Conservation (phyloP, 179 eudicot species). For the Corrigiola litoralis region DNA sequence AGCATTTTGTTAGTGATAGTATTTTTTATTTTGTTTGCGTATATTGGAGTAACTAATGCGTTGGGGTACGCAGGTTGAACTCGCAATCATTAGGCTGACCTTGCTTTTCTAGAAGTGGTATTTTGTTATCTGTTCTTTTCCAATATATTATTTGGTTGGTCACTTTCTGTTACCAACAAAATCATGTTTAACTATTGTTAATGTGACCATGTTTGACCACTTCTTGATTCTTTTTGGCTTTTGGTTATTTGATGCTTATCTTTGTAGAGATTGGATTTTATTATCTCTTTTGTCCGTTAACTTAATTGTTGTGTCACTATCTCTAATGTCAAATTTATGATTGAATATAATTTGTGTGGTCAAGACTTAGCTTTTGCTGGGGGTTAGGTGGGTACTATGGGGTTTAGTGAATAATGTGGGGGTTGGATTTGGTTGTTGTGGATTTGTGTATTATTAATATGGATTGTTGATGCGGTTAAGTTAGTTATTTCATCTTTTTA, state of each 20-base stretch:
- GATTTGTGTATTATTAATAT: slow-evolving; percentile 1
- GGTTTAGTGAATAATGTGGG: slow-evolving; percentile 2
- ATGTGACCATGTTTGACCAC: too few relatives aligned
- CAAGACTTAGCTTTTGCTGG: neutral
- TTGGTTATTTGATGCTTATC: too few relatives aligned
- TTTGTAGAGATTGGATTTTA: too few relatives aligned
- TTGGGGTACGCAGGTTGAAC: too few relatives aligned
- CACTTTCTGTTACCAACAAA: slow-evolving; percentile 13
- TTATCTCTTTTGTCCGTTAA: too few relatives aligned
- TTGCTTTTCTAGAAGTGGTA: neutral
- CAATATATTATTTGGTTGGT: slow-evolving; percentile 2
- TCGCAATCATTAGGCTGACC: too few relatives aligned
- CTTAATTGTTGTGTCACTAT: too few relatives aligned
- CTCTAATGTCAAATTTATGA: slow-evolving; percentile 3
- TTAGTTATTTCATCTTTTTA: too few relatives aligned
- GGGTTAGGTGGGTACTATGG: slow-evolving; percentile 3
- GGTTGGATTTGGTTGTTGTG: slow-evolving; percentile 11
- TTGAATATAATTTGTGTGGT: slow-evolving; percentile 8
- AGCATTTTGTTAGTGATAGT: too few relatives aligned
- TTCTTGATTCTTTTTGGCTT: too few relatives aligned
- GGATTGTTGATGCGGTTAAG: neutral
- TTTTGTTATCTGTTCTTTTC: neutral
- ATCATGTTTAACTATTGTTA: slow-evolving; percentile 6
- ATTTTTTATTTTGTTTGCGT: too few relatives aligned
- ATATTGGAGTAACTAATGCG: too few relatives aligned